Conservation (phyloP, 176 grass and related monocot genomes). For the Luzula sylvatica region DNA sequence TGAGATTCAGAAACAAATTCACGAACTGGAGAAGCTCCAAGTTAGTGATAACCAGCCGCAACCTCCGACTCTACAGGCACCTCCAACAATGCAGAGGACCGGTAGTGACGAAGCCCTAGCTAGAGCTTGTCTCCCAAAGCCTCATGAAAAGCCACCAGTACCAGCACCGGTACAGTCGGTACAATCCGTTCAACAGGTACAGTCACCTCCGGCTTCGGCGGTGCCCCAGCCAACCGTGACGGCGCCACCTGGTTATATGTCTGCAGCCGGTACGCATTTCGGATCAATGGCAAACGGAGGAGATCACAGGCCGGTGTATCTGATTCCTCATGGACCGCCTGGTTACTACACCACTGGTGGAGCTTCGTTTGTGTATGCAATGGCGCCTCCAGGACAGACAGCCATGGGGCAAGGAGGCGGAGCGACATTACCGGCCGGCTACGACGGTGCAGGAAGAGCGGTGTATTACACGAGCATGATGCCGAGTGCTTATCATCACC, state of each 20-base stretch:
- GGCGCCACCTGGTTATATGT: constrained; percentile 11
- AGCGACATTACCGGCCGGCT: constrained; percentile 42
- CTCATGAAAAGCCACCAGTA: constrained; percentile 41
- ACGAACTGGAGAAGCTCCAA: constrained; percentile 40
- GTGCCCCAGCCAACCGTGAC: constrained; percentile 31
- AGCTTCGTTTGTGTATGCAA: constrained; percentile 32
- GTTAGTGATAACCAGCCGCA: neutral
- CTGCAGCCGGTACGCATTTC: no score
- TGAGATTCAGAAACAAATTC: constrained; percentile 65
- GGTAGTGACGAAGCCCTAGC: constrained; percentile 59
- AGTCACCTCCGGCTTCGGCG: constrained; percentile 32
- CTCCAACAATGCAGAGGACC: constrained; percentile 29
- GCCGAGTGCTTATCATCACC: constrained; percentile 36
- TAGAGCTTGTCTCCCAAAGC: constrained; percentile 36
- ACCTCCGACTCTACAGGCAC: neutral
- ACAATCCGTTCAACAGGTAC: constrained; percentile 3
- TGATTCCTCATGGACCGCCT: constrained; percentile 48
- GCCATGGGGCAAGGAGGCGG: constrained; percentile 10
- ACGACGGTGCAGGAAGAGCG: constrained; percentile 61
- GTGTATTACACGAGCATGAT: constrained; percentile 74
- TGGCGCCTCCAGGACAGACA: constrained; percentile 18
- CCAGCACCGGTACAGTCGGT: neutral
- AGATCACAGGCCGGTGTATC: constrained; percentile 33
- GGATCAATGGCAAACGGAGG: constrained; percentile 39
- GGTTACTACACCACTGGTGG: constrained; percentile 46